Evolutionary conservation across 331 rosid species (phyloP), one percentile per base, ranked within the genome.

Genomic region (Acacia concinna): DNA sequence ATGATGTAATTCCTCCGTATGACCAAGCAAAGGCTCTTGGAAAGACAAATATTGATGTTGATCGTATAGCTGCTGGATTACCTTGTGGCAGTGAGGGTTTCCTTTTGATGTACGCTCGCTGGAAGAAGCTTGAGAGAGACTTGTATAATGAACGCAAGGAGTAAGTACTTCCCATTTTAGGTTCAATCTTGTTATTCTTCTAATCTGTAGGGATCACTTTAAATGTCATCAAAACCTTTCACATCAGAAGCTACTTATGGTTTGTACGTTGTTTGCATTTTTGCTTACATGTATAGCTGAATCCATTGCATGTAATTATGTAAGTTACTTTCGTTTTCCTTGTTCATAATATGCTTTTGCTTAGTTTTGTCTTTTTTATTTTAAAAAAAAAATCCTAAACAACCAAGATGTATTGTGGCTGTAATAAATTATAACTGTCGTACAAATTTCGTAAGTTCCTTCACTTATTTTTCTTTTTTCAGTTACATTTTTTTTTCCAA

Each of bases 1-100:
- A 91, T 78, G 97, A 94, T 81, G 88, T 88, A 82, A 84, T 87
- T 80, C 97, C 90, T 76, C 97, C 98, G 28, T 95, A 95, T 83
- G 98, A 95, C 88, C 98, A 95, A 92, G 98, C 97, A 82, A 95
- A 84, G 87, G 97, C 98, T 73, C 97, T 95, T 54, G 98, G 98
- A 77, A 95, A 95, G 88, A 92, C 90, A 81, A 95, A 91, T 83
- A 95, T 95, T 40, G 98, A 95, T 81, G 87, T 88, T 79, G 97
- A 90, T 79, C 97, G 97, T 34, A 92, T 95, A 86, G 97, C 97
- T 82, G 92, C 98, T 80, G 98, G 97, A 83, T 86, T 95, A 82
- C 98, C 98, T 56, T 95, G 98, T 74, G 98, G 98, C 32, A 95
- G 98, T 69, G 98, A 95, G 86, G 98, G 98, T 41, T 95, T 92